These are phyloP conservation scores for Candida berthetii DNA, from an alignment of 805 yeast species.

Conservation along the genomic window DNA sequence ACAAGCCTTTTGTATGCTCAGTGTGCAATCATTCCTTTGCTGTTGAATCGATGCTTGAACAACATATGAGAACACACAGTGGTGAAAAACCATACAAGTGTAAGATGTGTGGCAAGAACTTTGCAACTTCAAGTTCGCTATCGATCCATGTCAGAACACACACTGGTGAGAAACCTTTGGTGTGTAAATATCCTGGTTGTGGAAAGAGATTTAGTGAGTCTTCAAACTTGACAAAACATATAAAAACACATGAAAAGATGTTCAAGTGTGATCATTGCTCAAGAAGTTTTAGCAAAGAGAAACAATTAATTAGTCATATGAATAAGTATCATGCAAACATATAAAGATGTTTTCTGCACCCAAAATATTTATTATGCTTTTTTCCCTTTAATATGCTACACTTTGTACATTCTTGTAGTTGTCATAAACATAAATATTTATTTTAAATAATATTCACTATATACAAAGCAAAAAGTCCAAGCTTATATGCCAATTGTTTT, in stretches of 20 bases:
- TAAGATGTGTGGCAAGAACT: constrained; percentile 63
- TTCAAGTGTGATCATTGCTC: constrained; percentile 47
- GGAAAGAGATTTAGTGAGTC: constrained; percentile 83
- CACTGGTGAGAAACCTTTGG: constrained; percentile 85
- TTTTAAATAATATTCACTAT: neutral
- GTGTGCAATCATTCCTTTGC: constrained; percentile 70
- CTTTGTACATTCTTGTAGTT: no score
- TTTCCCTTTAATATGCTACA: no score
- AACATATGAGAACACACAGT: constrained; percentile 79
- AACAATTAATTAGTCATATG: constrained; percentile 34
- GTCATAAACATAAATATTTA: no score
- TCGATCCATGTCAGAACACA: constrained; percentile 83
- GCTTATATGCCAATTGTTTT: no score
- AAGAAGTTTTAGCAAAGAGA: constrained; percentile 42
- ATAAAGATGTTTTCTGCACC: neutral
- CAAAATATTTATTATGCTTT: neutral
- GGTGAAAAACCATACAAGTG: constrained; percentile 88
- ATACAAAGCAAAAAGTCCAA: neutral
- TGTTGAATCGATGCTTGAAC: constrained; percentile 68
- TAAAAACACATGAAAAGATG: constrained; percentile 63
- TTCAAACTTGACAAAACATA: constrained; percentile 82
- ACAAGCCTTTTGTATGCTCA: constrained; percentile 71
- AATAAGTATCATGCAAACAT: constrained; percentile 11
- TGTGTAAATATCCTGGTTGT: constrained; percentile 76
- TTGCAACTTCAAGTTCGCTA: constrained; percentile 78